Percentiles rank a stretch among this genome's conserved stretches.
These are phyloP conservation scores for Neurospora terricola DNA, from an alignment of 495 filamentous ascomycete species.

Conservation along the genomic window DNA sequence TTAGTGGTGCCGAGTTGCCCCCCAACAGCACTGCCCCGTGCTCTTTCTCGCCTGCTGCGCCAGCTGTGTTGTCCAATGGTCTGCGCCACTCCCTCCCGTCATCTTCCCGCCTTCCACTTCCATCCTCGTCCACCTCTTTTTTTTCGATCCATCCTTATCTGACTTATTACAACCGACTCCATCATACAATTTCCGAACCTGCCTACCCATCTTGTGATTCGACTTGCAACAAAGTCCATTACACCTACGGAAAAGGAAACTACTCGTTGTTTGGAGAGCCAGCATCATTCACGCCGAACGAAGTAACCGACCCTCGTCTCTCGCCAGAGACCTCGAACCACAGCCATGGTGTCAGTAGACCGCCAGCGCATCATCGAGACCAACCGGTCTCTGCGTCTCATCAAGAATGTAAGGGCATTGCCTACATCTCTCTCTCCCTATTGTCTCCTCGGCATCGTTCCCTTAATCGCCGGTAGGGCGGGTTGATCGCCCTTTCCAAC, in stretches of 20 bases:
- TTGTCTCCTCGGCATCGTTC: background rate
- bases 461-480: background rate
- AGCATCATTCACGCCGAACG: background rate
- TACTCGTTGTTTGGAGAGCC: background rate
- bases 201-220: background rate
- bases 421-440: background rate
- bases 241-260: background rate
- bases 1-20: background rate
- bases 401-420: slow-evolving; percentile 58
- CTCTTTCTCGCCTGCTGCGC: background rate
- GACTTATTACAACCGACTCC: background rate
- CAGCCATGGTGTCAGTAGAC: slow-evolving; percentile 31
- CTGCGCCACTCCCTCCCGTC: background rate
- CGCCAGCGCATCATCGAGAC: slow-evolving; percentile 45
- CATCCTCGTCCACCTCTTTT: background rate
- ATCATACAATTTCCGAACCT: background rate
- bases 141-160: background rate
- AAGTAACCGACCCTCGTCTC: background rate
- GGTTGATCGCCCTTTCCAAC: background rate
- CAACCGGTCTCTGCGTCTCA: slow-evolving; percentile 74
- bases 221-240: background rate
- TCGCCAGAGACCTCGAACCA: background rate
- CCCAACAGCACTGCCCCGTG: background rate
- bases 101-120: background rate
- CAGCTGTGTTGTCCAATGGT: background rate